Evolutionary conservation across 768 basidiomycete genomes (phyloP), one percentile per base, ranked within the genome.

Genomic region (Mycena floridula): DNA sequence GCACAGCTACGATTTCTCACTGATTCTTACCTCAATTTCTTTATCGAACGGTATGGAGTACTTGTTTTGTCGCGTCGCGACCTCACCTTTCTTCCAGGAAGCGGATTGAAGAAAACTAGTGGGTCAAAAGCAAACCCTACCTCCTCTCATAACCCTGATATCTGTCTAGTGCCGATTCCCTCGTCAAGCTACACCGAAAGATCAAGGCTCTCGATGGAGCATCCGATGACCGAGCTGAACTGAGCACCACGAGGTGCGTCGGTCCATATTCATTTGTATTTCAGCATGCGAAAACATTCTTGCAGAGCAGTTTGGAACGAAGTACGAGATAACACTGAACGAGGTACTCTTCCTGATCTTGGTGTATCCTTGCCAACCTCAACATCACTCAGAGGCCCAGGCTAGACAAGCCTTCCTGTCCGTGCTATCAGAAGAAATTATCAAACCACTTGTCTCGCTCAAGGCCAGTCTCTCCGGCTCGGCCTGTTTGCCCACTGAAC

Each of bases 261-360:
- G n/a, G n/a, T n/a, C n/a, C n/a, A n/a, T n/a, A n/a, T n/a, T n/a
- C n/a, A n/a, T n/a, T n/a, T n/a, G n/a, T n/a, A n/a, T n/a, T n/a
- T n/a, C n/a, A n/a, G n/a, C n/a, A n/a, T n/a, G n/a, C n/a, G n/a
- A n/a, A n/a, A n/a, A n/a, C n/a, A n/a, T n/a, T n/a, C n/a, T n/a
- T n/a, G n/a, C n/a, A n/a, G n/a, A n/a, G n/a, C n/a, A n/a, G n/a
- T 81, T 18, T 96, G 92, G 92, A 65, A 66, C 16, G 92, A 96
- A 62, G 74, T 92, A 9, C 71, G 87, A 30, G 92, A 95, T 57
- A 91, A 85, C 54, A 66, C 91, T 21, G 89, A 91, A 57, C 69
- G 91, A 72, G 87, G 87, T 82, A 47, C 40, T 70, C 58, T n/a
- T n/a, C n/a, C n/a, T n/a, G n/a, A n/a, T n/a, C n/a, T n/a, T n/a